A percentile compares a stretch with the other conserved stretches of the same genome.
Conservation (phyloP, 805 yeast genomes). For the Hermanozyma aechmeae region DNA sequence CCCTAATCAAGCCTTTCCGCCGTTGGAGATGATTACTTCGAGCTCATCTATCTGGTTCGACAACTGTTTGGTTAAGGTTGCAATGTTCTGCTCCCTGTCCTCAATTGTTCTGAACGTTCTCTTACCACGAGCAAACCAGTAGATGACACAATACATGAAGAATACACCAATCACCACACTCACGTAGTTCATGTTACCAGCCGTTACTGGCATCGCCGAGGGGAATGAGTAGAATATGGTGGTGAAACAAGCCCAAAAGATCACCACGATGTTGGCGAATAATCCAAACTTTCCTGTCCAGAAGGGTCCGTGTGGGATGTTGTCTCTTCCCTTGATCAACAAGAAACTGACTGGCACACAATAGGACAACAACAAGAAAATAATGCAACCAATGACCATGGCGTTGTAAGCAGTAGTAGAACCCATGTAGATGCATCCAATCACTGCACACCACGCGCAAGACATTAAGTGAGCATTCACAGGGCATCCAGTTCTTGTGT, state of each 20-base stretch:
- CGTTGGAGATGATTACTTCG: conserved; percentile 4
- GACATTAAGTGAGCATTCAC: conserved; percentile 51
- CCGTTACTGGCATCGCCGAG: conserved; percentile 48
- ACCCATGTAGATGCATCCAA: conserved; percentile 57
- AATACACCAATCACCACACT: conserved; percentile 43
- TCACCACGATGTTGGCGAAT: conserved; percentile 38
- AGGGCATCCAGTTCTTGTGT: conserved; percentile 43
- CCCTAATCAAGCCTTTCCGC: too few relatives aligned
- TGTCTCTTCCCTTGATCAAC: conserved; percentile 39
- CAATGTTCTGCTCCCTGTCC: conserved; percentile 13
- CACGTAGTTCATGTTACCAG: conserved; percentile 60
- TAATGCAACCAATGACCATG: conserved; percentile 51
- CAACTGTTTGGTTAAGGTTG: conserved; percentile 13
- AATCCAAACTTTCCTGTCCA: conserved; percentile 54
- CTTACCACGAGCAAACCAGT: conserved; percentile 42
- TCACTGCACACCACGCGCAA: conserved; percentile 39
- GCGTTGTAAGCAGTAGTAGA: conserved; percentile 62
- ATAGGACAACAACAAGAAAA: conserved; percentile 50
- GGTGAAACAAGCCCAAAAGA: conserved; percentile 52
- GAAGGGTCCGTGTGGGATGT: conserved; percentile 54
- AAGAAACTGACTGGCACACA: conserved; percentile 44
- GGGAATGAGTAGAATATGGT: conserved; percentile 60
- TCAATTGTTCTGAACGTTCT: conserved; percentile 10
- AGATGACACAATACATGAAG: conserved; percentile 32
- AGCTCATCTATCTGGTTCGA: conserved; percentile 15